Percentiles rank a stretch among this genome's conserved stretches.
These are phyloP conservation scores for Ramaria rubella DNA, from an alignment of 768 basidiomycete genomes.

Conservation along the genomic window DNA sequence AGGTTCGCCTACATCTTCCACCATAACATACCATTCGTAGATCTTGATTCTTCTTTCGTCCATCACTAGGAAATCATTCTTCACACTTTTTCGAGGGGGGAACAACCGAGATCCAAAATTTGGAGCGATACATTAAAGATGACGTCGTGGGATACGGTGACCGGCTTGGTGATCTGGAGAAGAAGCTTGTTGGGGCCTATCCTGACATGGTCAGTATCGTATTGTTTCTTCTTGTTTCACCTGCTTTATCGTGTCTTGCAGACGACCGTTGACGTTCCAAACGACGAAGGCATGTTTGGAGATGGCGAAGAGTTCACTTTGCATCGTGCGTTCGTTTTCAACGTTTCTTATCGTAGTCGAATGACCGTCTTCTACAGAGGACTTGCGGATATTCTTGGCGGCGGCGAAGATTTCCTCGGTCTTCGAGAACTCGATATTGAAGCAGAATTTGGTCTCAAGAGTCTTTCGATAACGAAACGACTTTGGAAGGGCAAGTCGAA, in stretches of 20 bases:
- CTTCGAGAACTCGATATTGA: slow-evolving; percentile 84
- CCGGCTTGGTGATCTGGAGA: slow-evolving; percentile 72
- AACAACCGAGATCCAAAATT: slow-evolving; percentile 63
- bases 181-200: slow-evolving; percentile 80
- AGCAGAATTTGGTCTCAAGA: slow-evolving; percentile 72
- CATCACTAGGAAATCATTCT: slow-evolving; percentile 79
- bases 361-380: slow-evolving; percentile 45
- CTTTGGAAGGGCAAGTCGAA: slow-evolving; percentile 63
- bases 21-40: background rate
- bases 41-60: background rate
- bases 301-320: slow-evolving; percentile 62
- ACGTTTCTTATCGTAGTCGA: background rate
- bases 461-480: slow-evolving; percentile 69
- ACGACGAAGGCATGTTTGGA: slow-evolving; percentile 58
- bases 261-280: slow-evolving; percentile 44
- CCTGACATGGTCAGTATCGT: slow-evolving; percentile 59
- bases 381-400: slow-evolving; percentile 72
- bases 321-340: slow-evolving; percentile 45
- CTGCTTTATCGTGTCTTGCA: slow-evolving; percentile 31
- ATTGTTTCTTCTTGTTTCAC: slow-evolving; percentile 20
- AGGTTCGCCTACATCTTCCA: slow-evolving; percentile 47
- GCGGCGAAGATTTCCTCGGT: slow-evolving; percentile 85
- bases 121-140: slow-evolving; percentile 84
- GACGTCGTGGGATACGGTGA: slow-evolving; percentile 79
- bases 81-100: slow-evolving; percentile 91